Percentiles rank a stretch among this genome's conserved stretches.
Conservation (phyloP, 179 eudicot genomes). For the Carnegiea gigantea region DNA sequence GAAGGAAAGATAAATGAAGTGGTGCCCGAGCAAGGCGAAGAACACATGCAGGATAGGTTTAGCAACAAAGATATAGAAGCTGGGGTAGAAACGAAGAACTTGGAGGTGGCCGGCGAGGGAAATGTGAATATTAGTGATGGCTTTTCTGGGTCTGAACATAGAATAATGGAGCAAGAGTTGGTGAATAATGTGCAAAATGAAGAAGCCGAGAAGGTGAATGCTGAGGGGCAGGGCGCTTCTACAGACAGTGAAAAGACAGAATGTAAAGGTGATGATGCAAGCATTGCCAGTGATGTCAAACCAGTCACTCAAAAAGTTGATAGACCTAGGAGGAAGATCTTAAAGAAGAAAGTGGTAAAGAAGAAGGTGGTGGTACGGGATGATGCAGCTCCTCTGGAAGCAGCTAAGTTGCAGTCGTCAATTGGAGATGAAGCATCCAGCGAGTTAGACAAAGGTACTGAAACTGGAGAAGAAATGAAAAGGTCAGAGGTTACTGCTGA, state of each 20-base stretch:
- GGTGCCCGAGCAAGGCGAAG: constrained; percentile 20
- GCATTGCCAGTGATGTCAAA: constrained; percentile 21
- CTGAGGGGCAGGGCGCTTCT: constrained; percentile 17
- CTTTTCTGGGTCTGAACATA: constrained; percentile 15
- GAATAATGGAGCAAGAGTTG: constrained; percentile 2
- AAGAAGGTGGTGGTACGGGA: constrained; percentile 18
- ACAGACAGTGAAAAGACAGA: constrained; percentile 7
- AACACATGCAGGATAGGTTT: background rate
- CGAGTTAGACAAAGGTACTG: too few relatives aligned
- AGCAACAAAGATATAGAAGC: background rate
- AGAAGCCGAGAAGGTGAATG: constrained; percentile 16
- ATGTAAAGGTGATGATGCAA: constrained; percentile 13
- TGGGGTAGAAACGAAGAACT: background rate
- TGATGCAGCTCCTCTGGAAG: background rate
- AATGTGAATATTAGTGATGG: constrained; percentile 3
- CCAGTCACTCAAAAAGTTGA: constrained; percentile 11
- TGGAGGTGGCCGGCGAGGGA: background rate
- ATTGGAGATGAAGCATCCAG: constrained; percentile 15
- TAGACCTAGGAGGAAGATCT: constrained; percentile 27
- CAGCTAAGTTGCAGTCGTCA: constrained; percentile 7
- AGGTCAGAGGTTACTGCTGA: constrained; percentile 10
- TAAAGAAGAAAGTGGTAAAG: constrained; percentile 31
- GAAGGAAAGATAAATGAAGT: background rate
- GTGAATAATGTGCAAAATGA: constrained; percentile 10
- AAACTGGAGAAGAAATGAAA: constrained; percentile 6